Evolutionary conservation across 2,329 filamentous ascomycete genomes (phyloP).

Genomic region (Fusarium brevicatenulatum): DNA sequence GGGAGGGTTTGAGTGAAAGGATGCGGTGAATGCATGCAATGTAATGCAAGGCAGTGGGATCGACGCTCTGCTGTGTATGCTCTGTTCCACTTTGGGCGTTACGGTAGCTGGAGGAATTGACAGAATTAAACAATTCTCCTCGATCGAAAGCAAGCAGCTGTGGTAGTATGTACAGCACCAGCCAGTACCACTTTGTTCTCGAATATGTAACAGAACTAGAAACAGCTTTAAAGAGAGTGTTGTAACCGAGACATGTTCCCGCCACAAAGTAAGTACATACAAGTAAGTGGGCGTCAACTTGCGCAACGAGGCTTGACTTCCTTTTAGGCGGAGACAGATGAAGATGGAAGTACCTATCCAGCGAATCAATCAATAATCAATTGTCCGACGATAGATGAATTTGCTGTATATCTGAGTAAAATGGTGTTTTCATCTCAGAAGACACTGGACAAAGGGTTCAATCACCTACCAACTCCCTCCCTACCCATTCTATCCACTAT

Average conservation of each 20-base stretch:
- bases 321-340: background rate
- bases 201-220: conserved; percentile 12
- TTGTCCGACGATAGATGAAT: background rate
- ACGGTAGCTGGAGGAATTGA: conserved; percentile 2
- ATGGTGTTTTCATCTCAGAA: background rate
- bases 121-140: conserved; percentile 12
- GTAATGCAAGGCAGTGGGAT: conserved; percentile 33
- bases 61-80: conserved; percentile 10
- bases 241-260: conserved; percentile 55
- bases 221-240: conserved; percentile 35
- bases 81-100: conserved; percentile 35
- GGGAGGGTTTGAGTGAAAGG: conserved; percentile 24
- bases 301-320: conserved; percentile 13
- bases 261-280: conserved; percentile 26
- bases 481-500: conserved; percentile 13
- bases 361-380: background rate
- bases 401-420: background rate
- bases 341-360: background rate
- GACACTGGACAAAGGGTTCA: conserved; percentile 10
- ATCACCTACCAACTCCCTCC: background rate
- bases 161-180: conserved; percentile 3
- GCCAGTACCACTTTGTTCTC: background rate
- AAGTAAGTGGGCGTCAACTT: conserved; percentile 23
- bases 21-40: conserved; percentile 38
- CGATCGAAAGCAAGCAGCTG: background rate